Conservation (phyloP, 257 asterid genomes). For the Cordia subcordata region DNA sequence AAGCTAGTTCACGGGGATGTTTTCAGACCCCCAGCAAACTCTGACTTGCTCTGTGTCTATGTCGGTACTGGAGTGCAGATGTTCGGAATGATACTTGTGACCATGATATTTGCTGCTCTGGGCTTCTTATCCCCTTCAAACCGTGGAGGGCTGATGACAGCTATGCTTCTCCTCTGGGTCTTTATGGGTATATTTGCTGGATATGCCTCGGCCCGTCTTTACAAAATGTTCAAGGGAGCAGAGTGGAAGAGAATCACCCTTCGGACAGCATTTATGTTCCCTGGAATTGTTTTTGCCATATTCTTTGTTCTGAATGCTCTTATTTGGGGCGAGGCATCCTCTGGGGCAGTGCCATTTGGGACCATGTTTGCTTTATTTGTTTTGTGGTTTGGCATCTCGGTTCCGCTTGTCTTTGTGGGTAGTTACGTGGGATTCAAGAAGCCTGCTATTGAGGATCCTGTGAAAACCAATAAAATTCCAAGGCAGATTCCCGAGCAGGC, state of each 20-base stretch:
- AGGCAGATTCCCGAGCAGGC: conserved; percentile 87
- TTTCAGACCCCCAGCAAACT: conserved; percentile 78
- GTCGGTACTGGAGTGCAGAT: conserved; percentile 91
- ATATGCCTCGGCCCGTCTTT: conserved; percentile 75
- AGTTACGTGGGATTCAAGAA: conserved; percentile 70
- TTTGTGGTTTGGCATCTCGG: conserved; percentile 85
- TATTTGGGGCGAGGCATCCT: conserved; percentile 87
- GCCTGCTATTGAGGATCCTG: conserved; percentile 82
- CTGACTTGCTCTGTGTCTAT: conserved; percentile 70
- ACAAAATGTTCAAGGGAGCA: conserved; percentile 85
- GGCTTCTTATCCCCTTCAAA: conserved; percentile 92
- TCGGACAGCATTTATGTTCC: conserved; percentile 72
- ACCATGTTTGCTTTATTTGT: conserved; percentile 77
- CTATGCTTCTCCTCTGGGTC: conserved; percentile 89
- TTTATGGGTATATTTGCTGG: conserved; percentile 93
- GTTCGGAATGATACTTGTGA: conserved; percentile 74
- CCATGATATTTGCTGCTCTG: conserved; percentile 74
- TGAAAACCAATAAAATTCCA: conserved; percentile 85
- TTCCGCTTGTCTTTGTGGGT: conserved; percentile 85
- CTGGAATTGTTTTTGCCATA: conserved; percentile 52
- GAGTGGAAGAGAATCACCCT: conserved; percentile 88
- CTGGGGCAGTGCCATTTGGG: conserved; percentile 91
- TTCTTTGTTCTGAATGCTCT: conserved; percentile 75
- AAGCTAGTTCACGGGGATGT: conserved; percentile 90
- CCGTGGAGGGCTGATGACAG: conserved; percentile 90